These are phyloP conservation scores for Rhodomyrtus tomentosa DNA, from an alignment of 345 rosid species.

Conservation along the genomic window DNA sequence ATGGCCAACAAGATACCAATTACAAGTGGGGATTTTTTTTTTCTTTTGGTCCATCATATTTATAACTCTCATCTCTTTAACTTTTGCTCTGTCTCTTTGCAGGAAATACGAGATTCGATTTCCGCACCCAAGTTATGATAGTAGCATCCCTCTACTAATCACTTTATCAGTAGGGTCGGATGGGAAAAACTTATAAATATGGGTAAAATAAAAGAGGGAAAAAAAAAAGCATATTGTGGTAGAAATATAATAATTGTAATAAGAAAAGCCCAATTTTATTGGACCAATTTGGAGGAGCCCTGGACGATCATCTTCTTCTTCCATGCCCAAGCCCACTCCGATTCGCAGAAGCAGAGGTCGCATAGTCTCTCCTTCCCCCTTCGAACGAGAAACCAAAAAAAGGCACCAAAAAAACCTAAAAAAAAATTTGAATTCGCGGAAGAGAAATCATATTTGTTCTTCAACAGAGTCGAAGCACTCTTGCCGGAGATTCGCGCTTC, in stretches of 20 bases:
- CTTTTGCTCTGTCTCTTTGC: too few species aligned
- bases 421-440: not conserved
- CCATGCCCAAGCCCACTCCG: conserved; percentile 10
- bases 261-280: not conserved
- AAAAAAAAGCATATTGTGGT: not conserved
- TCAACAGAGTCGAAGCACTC: not conserved
- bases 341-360: not conserved
- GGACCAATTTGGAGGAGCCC: not conserved
- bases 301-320: not conserved
- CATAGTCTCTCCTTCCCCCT: not conserved
- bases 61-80: too few species aligned
- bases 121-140: too few species aligned
- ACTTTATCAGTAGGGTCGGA: too few species aligned
- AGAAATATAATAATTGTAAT: not conserved
- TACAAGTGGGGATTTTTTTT: not conserved
- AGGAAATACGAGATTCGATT: too few species aligned
- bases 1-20: too few species aligned
- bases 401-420: not conserved
- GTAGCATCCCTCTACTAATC: too few species aligned
- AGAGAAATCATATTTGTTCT: not conserved
- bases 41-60: too few species aligned
- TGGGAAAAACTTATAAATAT: not conserved
- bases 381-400: not conserved
- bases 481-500: not conserved
- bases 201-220: too few species aligned